These are phyloP conservation scores for Dendrobium chrysotoxum DNA, from an alignment of 106 monocot genomes.

Conservation along the genomic window DNA sequence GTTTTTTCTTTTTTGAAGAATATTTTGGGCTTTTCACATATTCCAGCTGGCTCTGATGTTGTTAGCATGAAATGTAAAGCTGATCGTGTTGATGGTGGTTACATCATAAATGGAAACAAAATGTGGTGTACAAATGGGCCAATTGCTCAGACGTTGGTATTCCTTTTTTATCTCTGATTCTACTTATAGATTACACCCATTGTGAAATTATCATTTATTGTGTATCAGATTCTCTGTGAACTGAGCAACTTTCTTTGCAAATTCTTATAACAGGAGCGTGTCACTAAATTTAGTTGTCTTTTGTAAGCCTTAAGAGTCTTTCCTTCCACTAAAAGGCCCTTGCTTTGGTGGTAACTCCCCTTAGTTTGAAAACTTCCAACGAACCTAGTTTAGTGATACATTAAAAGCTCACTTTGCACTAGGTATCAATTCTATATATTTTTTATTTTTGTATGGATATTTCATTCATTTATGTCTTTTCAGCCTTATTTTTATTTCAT, in stretches of 20 bases:
- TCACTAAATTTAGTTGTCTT: neutral
- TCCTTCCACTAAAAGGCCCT: neutral
- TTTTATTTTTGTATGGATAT: no score
- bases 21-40: conserved; percentile 2
- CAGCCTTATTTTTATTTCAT: no score
- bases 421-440: no score
- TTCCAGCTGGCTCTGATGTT: conserved; percentile 96
- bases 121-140: conserved; percentile 99
- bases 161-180: conserved; percentile 4
- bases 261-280: neutral
- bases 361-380: neutral
- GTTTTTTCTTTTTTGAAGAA: neutral
- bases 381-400: neutral
- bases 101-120: conserved; percentile 91
- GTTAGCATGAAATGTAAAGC: conserved; percentile 99
- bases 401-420: neutral
- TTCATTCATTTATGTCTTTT: no score
- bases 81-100: conserved; percentile 87
- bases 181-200: neutral
- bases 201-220: neutral
- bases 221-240: neutral
- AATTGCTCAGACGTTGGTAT: conserved; percentile 85
- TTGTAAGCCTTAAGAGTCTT: neutral
- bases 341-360: neutral
- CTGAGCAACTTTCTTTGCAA: neutral